Evolutionary conservation across 345 rosid genomes (phyloP).

Genomic region (Fremontodendron californicum): DNA sequence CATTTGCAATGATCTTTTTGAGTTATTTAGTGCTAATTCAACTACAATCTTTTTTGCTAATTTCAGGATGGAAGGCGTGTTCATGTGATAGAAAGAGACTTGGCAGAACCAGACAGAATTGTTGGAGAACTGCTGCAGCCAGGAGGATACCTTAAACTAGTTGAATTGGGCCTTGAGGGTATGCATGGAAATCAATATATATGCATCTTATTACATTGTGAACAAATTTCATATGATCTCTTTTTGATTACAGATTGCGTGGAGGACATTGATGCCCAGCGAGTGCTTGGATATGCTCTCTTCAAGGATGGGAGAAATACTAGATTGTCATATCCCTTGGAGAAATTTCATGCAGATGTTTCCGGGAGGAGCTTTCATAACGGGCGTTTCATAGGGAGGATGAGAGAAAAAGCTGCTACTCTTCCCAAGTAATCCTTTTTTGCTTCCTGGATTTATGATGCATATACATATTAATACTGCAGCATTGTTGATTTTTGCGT

Average conservation of each 20-base stretch:
- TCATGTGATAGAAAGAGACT: constrained; percentile 51
- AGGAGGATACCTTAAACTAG: constrained; percentile 44
- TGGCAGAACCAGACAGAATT: constrained; percentile 43
- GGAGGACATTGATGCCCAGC: constrained; percentile 47
- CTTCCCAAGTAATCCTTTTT: constrained; percentile 33
- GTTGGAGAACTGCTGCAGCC: constrained; percentile 55
- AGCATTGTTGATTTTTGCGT: not conserved
- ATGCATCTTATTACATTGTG: not conserved
- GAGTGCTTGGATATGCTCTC: constrained; percentile 46
- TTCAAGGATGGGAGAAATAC: constrained; percentile 45
- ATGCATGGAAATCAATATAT: not conserved
- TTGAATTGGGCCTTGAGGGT: constrained; percentile 52
- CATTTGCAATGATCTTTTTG: not conserved
- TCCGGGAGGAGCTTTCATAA: constrained; percentile 50
- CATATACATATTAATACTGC: not conserved
- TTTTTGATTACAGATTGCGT: constrained; percentile 50
- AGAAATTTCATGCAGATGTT: constrained; percentile 35
- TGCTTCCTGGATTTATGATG: not conserved
- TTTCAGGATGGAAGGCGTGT: constrained; percentile 48
- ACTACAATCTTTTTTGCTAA: not conserved
- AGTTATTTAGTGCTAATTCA: not conserved
- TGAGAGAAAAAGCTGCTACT: constrained; percentile 46
- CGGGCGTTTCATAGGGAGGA: constrained; percentile 48
- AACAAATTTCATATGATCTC: too few relatives aligned
- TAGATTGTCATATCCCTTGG: constrained; percentile 41